Evolutionary conservation across 169 alveolate species (phyloP).

Genomic region (Eimeria praecox): DNA sequence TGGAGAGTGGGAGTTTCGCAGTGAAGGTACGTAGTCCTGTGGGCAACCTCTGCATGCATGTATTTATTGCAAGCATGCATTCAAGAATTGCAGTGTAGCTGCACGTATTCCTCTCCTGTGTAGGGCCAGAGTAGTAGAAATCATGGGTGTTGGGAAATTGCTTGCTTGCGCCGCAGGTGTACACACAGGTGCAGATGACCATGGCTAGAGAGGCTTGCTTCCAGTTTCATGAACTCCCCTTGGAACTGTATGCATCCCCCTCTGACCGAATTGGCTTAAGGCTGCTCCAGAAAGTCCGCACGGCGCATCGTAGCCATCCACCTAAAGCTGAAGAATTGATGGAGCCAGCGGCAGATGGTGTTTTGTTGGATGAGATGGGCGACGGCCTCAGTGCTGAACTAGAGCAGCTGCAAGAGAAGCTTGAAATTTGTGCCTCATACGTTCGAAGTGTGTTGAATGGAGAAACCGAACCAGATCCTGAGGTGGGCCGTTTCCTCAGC

Average conservation of each 20-base stretch:
- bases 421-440: constrained; percentile 55
- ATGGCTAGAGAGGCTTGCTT: constrained; percentile 91
- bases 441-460: constrained; percentile 74
- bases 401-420: constrained; percentile 76
- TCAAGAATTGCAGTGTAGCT: background rate
- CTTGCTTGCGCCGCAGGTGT: constrained; percentile 79
- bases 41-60: no score
- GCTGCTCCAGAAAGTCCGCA: constrained; percentile 75
- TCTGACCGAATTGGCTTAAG: constrained; percentile 85
- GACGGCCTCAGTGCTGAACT: constrained; percentile 78
- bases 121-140: background rate
- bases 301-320: constrained; percentile 76
- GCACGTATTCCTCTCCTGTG: background rate
- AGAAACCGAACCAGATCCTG: constrained; percentile 84
- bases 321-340: constrained; percentile 81
- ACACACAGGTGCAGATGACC: constrained; percentile 89
- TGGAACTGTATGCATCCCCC: constrained; percentile 87
- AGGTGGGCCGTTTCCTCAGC: constrained; percentile 90
- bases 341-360: constrained; percentile 74
- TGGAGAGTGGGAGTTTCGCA: constrained; percentile 91
- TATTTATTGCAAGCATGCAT: no score
- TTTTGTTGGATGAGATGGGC: constrained; percentile 54
- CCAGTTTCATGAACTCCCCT: constrained; percentile 92
- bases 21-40: constrained; percentile 86
- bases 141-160: background rate